phyloP scores from a whole-genome alignment of 176 grass and related monocot genomes.

The Hyparrhenia diplandra region DNA sequence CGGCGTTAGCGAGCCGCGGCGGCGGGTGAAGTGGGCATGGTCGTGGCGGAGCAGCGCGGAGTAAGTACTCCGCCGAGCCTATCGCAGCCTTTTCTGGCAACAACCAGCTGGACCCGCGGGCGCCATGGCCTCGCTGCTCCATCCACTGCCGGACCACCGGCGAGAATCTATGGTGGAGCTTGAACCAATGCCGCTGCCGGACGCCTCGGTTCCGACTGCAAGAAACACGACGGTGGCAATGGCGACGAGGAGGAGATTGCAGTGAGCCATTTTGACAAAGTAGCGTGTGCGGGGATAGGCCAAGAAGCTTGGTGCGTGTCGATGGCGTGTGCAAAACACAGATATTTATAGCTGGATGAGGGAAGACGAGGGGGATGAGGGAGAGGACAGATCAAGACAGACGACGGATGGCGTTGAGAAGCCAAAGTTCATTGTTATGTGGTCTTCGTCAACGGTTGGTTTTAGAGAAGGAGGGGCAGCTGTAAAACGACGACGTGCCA shows the following conservation, averaged over 20 bases:
- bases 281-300: not conserved
- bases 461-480: too few species aligned
- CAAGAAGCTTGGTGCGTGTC: not conserved
- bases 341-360: not conserved
- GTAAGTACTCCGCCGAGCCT: constrained; percentile 69
- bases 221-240: not conserved
- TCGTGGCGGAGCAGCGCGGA: constrained; percentile 54
- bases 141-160: constrained; percentile 54
- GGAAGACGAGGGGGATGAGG: too few species aligned
- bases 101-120: not conserved
- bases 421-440: not conserved
- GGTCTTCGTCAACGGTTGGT: not conserved
- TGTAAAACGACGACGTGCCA: not conserved
- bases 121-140: constrained; percentile 35
- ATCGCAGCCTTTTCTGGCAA: not conserved
- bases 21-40: constrained; percentile 36
- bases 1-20: constrained; percentile 35
- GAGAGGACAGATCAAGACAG: too few species aligned
- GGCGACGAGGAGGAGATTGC: not conserved
- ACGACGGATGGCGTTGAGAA: too few species aligned
- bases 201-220: not conserved
- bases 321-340: not conserved
- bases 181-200: constrained; percentile 37
- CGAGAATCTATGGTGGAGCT: constrained; percentile 79
- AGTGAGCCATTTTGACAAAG: not conserved